Percentiles rank a stretch among this genome's conserved stretches.
Conservation (phyloP, 2,329 filamentous ascomycete species). For the Fusarium verticillioides region DNA sequence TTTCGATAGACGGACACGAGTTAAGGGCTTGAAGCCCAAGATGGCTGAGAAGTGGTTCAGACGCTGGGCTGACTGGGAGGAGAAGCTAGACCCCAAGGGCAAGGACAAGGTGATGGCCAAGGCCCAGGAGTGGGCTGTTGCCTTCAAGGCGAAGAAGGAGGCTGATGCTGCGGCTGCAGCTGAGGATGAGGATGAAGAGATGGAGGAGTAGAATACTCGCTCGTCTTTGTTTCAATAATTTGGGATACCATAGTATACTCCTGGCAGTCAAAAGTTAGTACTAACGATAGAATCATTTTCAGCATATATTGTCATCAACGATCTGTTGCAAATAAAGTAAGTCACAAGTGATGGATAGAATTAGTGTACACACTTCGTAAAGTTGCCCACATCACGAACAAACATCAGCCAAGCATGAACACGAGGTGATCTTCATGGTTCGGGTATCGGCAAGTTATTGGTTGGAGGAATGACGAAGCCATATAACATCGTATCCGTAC, state of each 20-base stretch:
- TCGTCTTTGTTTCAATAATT: constrained; percentile 28
- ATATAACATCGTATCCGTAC: neutral
- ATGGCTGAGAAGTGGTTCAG: constrained; percentile 90
- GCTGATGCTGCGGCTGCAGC: constrained; percentile 48
- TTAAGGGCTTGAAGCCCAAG: constrained; percentile 79
- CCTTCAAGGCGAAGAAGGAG: constrained; percentile 58
- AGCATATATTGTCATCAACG: constrained; percentile 3
- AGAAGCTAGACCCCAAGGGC: constrained; percentile 73
- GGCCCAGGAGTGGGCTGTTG: constrained; percentile 76
- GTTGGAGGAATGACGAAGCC: neutral
- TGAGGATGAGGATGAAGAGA: constrained; percentile 48
- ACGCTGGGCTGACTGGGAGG: constrained; percentile 91
- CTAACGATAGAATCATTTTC: constrained; percentile 29
- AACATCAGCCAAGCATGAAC: constrained; percentile 23
- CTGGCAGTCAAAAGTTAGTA: constrained; percentile 39
- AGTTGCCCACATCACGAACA: neutral
- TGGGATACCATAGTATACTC: constrained; percentile 40
- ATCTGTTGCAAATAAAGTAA: neutral
- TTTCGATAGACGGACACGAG: constrained; percentile 81
- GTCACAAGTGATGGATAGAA: neutral
- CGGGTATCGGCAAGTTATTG: constrained; percentile 18
- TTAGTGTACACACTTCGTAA: neutral
- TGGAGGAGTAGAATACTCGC: constrained; percentile 46
- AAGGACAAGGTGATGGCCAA: constrained; percentile 76
- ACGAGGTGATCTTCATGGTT: constrained; percentile 12